Conservation (phyloP, 2,329 filamentous ascomycete genomes). For the Monosporascus sp. region DNA sequence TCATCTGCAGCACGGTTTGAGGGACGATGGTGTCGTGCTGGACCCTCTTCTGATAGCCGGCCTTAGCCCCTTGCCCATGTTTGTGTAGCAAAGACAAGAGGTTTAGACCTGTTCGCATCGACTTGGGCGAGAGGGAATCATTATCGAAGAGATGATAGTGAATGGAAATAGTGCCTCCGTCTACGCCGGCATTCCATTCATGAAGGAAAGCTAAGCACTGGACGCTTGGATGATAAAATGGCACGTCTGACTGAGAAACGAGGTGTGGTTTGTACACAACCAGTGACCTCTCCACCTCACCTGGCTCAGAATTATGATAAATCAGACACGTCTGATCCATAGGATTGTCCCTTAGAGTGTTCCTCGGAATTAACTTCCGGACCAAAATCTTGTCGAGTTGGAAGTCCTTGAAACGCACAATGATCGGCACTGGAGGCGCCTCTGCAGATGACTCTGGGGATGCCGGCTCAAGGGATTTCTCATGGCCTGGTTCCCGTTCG, state of each 20-base stretch:
- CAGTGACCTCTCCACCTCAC: slow-evolving; percentile 40
- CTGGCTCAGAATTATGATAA: slow-evolving; percentile 38
- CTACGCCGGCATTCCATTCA: slow-evolving; percentile 45
- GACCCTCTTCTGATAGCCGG: slow-evolving; percentile 74
- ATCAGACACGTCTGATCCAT: slow-evolving; percentile 81
- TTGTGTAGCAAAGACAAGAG: slow-evolving; percentile 66
- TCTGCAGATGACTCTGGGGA: slow-evolving; percentile 15
- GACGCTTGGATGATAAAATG: slow-evolving; percentile 84
- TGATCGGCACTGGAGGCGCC: slow-evolving; percentile 23
- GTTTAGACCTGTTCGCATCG: slow-evolving; percentile 63
- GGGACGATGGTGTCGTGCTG: slow-evolving; percentile 78
- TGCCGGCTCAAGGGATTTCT: slow-evolving; percentile 22
- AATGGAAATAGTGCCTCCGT: slow-evolving; percentile 49
- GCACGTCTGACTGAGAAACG: slow-evolving; percentile 55
- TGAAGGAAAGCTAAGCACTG: slow-evolving; percentile 72
- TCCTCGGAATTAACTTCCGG: slow-evolving; percentile 74
- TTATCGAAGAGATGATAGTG: slow-evolving; percentile 53
- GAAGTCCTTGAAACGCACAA: slow-evolving; percentile 42
- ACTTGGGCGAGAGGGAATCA: slow-evolving; percentile 34
- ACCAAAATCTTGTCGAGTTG: slow-evolving; percentile 60
- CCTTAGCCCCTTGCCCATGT: slow-evolving; percentile 60
- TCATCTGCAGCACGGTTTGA: slow-evolving; percentile 73
- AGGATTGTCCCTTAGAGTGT: slow-evolving; percentile 67
- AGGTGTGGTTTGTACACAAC: slow-evolving; percentile 78
- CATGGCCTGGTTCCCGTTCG: slow-evolving; percentile 37